These are phyloP conservation scores for Herpetomonas samuelpessoai DNA, from an alignment of 208 protist species.

Conservation along the genomic window DNA sequence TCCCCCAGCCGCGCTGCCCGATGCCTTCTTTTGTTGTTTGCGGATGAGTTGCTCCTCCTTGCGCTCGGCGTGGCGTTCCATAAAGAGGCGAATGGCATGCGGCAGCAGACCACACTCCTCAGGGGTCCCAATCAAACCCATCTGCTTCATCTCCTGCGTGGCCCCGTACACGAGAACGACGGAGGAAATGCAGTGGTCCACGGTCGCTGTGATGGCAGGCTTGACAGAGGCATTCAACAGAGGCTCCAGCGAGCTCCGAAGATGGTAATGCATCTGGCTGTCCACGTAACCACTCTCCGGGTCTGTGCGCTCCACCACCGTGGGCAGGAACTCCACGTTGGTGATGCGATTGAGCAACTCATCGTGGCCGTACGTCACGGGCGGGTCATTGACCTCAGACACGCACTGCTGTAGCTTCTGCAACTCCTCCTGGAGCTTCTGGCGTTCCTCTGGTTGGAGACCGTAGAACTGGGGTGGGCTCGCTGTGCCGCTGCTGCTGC, in stretches of 20 bases:
- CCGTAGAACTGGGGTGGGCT: slow-evolving; percentile 19
- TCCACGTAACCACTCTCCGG: slow-evolving; percentile 16
- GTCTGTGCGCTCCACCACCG: slow-evolving; percentile 14
- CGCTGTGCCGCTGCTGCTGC: not conserved
- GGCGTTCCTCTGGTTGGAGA: slow-evolving; percentile 20
- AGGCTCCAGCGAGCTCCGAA: slow-evolving; percentile 45
- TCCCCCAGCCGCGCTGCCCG: not conserved
- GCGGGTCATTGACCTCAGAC: slow-evolving; percentile 40
- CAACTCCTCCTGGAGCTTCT: slow-evolving; percentile 40
- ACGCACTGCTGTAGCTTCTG: slow-evolving; percentile 45
- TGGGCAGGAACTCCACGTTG: slow-evolving; percentile 67
- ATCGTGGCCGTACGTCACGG: slow-evolving; percentile 47
- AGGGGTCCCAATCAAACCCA: slow-evolving; percentile 80
- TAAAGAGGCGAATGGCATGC: slow-evolving; percentile 57
- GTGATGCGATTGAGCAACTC: slow-evolving; percentile 52
- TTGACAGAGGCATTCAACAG: slow-evolving; percentile 50
- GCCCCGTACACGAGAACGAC: slow-evolving; percentile 80
- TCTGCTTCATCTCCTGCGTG: slow-evolving; percentile 90
- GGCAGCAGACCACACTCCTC: slow-evolving; percentile 76
- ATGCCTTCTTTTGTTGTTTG: not conserved
- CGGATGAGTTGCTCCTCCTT: slow-evolving; percentile 22
- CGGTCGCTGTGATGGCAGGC: slow-evolving; percentile 59
- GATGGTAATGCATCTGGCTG: slow-evolving; percentile 34
- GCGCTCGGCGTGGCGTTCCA: slow-evolving; percentile 54
- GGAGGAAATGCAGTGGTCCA: slow-evolving; percentile 76